Base-by-base conservation (phyloP, 148 eudicot genomes). In the Polygonum maritimum region DNA sequence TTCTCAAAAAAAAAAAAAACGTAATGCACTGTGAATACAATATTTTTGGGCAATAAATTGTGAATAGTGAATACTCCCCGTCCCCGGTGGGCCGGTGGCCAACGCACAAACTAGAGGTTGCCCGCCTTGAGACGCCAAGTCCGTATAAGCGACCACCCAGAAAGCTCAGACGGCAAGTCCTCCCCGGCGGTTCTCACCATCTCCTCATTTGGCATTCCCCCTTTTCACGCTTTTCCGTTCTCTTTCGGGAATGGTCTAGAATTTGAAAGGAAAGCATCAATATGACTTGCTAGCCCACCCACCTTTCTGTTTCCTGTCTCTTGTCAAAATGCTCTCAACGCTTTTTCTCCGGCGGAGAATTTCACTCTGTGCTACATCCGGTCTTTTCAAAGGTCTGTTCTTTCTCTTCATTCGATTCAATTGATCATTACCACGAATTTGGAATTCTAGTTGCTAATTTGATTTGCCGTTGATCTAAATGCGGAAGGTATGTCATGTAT, bases 341-440 rank as follows among this genome's bases (percentile, higher is more conserved):
- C 80, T 88, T 78, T 76, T 86, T 65, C 87, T 85, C 60, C 86
- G 91, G 74, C 81, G 86, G 71, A 15, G 40, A 67, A 36, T 67
- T 19, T 67, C 45, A 74, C 48, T 88, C 47, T 79, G 84, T 19
- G 72, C 33, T 60, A 54, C 58, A 44, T 77, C 70, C 48, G 74
- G 73, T 62, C 58, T 76, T 31, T 52, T 82, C 44, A 9, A 58
- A 14, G 86, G 86, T 85, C 78, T 11, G 78, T 31, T 11, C 74
- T 31, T 58, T 75, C 80, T 38, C 19, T 31, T 44, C n/a, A 31
- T 78, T 77, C 60, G 9, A 14, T 75, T 36, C 75, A 67, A 2
- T 48, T 19, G 5, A 35, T 73, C n/a, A 0, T 41, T 36, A 36
- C 16, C 44, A 7, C 16, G 19, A 14, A 36, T 35, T 67, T 67